phyloP scores from a whole-genome alignment of 1,139 yeast species.

The Saccharomyces hybrid region DNA sequence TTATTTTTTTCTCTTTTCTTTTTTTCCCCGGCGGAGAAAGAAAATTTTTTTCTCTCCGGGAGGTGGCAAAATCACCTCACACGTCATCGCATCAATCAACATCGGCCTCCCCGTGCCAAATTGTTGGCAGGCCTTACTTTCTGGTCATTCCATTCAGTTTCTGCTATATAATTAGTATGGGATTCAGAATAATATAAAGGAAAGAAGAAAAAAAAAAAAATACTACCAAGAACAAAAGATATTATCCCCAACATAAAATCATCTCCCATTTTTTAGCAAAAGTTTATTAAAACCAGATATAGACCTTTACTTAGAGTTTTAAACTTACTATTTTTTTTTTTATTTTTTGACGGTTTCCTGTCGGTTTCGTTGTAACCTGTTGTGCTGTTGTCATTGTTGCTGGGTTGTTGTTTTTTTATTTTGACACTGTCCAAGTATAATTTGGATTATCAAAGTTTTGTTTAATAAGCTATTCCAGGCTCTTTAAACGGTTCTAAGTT shows the following conservation, averaged over 20 bases:
- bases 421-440: not conserved
- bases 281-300: not conserved
- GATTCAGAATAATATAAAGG: not conserved
- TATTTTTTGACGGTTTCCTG: not conserved
- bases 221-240: not conserved
- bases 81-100: not conserved
- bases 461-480: not conserved
- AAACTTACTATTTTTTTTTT: not conserved
- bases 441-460: not conserved
- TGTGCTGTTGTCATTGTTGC: not conserved
- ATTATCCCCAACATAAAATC: too few relatives aligned
- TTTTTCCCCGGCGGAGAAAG: not conserved
- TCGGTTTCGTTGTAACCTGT: constrained; percentile 1
- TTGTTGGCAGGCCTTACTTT: not conserved
- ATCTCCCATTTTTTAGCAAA: not conserved
- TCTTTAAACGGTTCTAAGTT: not conserved
- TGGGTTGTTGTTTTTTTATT: not conserved
- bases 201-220: not conserved
- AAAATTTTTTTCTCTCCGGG: not conserved
- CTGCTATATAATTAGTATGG: not conserved
- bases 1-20: constrained; percentile 3
- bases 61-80: not conserved
- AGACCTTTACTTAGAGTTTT: not conserved
- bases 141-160: not conserved
- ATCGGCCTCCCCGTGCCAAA: not conserved